Evolutionary conservation across 73 alveolate genomes (phyloP).

Genomic region (Uronychia setigera): DNA sequence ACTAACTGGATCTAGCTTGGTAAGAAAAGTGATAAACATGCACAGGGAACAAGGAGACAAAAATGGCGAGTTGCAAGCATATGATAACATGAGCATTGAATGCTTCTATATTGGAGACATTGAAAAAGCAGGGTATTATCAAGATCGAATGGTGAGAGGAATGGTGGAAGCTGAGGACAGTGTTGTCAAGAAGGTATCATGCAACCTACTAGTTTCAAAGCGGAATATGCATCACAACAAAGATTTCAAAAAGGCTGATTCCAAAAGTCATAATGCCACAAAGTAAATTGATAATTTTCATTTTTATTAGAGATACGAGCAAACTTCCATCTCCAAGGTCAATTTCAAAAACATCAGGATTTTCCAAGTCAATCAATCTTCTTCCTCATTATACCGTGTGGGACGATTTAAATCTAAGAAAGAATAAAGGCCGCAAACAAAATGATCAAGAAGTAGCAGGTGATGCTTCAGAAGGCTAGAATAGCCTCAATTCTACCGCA

Average conservation of each 20-base stretch:
- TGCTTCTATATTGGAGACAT: not conserved
- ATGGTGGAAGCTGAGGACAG: not conserved
- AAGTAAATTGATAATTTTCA: too few relatives aligned
- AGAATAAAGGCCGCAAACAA: not conserved
- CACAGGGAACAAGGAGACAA: not conserved
- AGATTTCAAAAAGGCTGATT: not conserved
- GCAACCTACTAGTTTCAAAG: not conserved
- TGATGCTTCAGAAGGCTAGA: not conserved
- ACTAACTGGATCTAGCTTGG: not conserved
- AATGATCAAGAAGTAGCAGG: not conserved
- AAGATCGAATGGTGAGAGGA: not conserved
- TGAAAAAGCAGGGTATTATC: not conserved
- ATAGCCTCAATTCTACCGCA: too few relatives aligned
- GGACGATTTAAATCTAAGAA: not conserved
- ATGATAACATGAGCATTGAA: not conserved
- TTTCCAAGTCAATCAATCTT: not conserved
- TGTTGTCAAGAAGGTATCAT: not conserved
- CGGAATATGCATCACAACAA: not conserved
- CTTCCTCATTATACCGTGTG: not conserved
- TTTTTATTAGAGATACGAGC: not conserved
- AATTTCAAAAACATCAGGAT: not conserved
- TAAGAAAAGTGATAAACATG: not conserved
- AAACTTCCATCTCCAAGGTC: not conserved
- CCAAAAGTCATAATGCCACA: not conserved
- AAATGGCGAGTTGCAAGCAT: not conserved